Conservation (phyloP, 495 filamentous ascomycete genomes). For the Terfezia claveryi region DNA sequence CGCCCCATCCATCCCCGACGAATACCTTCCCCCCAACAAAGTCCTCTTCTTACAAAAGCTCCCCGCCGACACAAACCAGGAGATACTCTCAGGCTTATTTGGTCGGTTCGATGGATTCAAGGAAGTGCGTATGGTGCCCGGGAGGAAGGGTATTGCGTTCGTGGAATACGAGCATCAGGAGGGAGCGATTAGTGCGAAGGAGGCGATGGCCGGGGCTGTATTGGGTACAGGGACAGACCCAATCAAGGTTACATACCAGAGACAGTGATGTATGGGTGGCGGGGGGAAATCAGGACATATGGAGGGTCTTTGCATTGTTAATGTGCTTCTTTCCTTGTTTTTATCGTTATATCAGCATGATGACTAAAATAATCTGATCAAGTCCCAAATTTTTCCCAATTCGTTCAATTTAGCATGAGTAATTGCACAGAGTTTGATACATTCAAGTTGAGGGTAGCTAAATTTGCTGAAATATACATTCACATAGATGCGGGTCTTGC, state of each 20-base stretch:
- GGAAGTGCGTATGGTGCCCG: conserved; percentile 75
- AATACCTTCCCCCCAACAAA: conserved; percentile 93
- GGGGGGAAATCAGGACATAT: too few relatives aligned
- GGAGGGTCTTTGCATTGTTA: too few relatives aligned
- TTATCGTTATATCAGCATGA: too few relatives aligned
- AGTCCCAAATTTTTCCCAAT: too few relatives aligned
- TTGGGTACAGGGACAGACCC: conserved; percentile 36
- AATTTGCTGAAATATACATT: too few relatives aligned
- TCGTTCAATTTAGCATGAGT: too few relatives aligned
- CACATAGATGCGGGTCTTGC: too few relatives aligned
- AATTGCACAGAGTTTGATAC: too few relatives aligned
- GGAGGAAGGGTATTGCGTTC: conserved; percentile 76
- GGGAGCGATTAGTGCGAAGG: conserved; percentile 84
- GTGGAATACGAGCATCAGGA: conserved; percentile 85
- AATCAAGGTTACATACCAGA: conserved; percentile 76
- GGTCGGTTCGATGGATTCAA: conserved; percentile 80
- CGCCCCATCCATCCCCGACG: conserved; percentile 69
- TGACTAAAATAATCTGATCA: too few relatives aligned
- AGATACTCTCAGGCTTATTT: conserved; percentile 60
- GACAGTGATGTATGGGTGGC: conserved; percentile 31
- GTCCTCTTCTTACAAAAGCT: conserved; percentile 90
- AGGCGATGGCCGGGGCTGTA: conserved; percentile 75
- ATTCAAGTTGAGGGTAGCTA: too few relatives aligned
- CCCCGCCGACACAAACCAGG: conserved; percentile 66
- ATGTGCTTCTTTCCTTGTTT: too few relatives aligned